Conservation (phyloP, 306 rosid genomes). For the Inga leiocalycina region DNA sequence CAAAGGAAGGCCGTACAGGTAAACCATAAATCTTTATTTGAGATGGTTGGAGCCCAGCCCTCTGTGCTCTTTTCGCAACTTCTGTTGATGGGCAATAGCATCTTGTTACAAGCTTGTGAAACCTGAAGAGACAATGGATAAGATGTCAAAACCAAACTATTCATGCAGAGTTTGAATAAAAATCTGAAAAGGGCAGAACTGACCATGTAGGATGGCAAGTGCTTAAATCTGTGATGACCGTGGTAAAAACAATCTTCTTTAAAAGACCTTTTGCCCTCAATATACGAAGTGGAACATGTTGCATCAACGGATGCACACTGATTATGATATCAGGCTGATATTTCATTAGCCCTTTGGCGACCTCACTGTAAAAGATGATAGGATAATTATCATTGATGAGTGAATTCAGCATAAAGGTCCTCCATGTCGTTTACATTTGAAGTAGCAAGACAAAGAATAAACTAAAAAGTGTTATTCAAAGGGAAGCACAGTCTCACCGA, state of each 20-base stretch:
- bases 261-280: constrained; percentile 87
- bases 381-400: neutral
- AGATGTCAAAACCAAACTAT: constrained; percentile 37
- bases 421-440: neutral
- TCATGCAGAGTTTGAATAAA: constrained; percentile 9
- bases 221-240: constrained; percentile 96
- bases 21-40: constrained; percentile 19
- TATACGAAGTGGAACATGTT: constrained; percentile 93
- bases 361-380: constrained; percentile 48
- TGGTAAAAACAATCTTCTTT: constrained; percentile 91
- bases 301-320: constrained; percentile 99
- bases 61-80: constrained; percentile 78
- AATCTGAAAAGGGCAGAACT: constrained; percentile 32
- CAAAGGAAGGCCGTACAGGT: constrained; percentile 37
- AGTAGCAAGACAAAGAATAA: neutral
- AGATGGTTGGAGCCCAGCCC: constrained; percentile 82
- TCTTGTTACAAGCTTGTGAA: constrained; percentile 97
- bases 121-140: constrained; percentile 61
- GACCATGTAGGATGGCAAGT: constrained; percentile 99
- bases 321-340: constrained; percentile 97
- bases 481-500: constrained; percentile 48
- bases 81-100: constrained; percentile 96
- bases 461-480: neutral
- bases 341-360: constrained; percentile 90
- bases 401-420: neutral